Conservation (phyloP, 306 rosid genomes). For the Trifolium pratense region DNA sequence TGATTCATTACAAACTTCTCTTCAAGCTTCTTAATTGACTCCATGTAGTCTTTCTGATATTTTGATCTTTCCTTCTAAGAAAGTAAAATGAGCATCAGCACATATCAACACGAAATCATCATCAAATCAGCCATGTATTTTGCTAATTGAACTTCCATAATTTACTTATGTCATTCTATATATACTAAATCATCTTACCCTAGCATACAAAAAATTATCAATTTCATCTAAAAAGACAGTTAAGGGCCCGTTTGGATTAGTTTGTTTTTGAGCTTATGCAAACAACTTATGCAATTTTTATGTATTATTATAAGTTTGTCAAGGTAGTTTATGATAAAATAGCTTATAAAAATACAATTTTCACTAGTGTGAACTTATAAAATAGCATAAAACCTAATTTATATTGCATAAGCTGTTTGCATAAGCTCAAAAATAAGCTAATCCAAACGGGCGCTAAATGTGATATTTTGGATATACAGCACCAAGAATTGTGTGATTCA, state of each 20-base stretch:
- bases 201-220: conserved; percentile 28
- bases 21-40: conserved; percentile 90
- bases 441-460: too few relatives aligned
- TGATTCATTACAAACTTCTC: conserved; percentile 71
- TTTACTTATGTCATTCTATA: conserved; percentile 16
- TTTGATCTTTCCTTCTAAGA: conserved; percentile 81
- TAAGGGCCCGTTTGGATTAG: too few relatives aligned
- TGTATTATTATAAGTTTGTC: too few relatives aligned
- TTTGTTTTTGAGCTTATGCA: too few relatives aligned
- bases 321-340: too few relatives aligned
- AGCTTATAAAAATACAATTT: too few relatives aligned
- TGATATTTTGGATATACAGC: conserved; percentile 24
- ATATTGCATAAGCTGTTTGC: too few relatives aligned
- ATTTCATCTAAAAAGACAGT: conserved; percentile 20
- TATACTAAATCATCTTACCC: conserved; percentile 14
- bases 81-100: conserved; percentile 38
- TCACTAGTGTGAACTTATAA: too few relatives aligned
- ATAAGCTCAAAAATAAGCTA: too few relatives aligned
- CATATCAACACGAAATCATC: conserved; percentile 34
- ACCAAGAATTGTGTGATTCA: conserved; percentile 4
- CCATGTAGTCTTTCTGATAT: conserved; percentile 89
- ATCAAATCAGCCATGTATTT: conserved; percentile 30
- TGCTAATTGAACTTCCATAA: conserved; percentile 32
- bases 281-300: too few relatives aligned
- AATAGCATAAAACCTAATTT: too few relatives aligned